phyloP scores from a whole-genome alignment of 1,284 basidiomycete genomes.

The Boletus coffeatus region DNA sequence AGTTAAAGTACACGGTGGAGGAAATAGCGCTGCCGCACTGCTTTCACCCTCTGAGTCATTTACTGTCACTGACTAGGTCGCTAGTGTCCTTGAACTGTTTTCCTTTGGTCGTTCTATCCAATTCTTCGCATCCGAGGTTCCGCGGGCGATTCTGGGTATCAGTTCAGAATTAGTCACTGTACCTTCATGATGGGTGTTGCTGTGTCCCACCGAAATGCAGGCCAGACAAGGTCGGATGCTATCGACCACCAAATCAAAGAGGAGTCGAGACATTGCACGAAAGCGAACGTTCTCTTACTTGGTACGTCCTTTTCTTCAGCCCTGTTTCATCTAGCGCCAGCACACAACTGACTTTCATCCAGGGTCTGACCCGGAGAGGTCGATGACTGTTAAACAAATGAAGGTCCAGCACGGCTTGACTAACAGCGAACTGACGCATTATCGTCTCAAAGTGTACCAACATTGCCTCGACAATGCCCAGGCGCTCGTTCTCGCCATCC shows the following conservation, averaged over 20 bases:
- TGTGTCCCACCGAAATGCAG: background rate
- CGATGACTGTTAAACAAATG: conserved; percentile 4
- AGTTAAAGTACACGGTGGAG: background rate
- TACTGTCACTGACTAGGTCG: background rate
- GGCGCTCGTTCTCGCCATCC: conserved; percentile 4
- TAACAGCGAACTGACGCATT: background rate
- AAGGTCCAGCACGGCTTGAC: conserved; percentile 8
- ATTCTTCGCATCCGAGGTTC: background rate
- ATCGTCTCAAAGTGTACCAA: conserved; percentile 1
- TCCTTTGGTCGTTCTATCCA: background rate
- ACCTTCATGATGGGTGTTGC: background rate
- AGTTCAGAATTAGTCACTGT: background rate
- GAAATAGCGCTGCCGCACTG: background rate
- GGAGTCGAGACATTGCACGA: conserved; percentile 2
- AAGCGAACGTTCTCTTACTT: conserved; percentile 3
- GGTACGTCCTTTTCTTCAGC: background rate
- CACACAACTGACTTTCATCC: background rate
- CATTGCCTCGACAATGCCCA: background rate
- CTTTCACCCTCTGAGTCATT: background rate
- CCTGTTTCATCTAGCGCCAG: background rate
- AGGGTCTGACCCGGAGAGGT: conserved; percentile 2
- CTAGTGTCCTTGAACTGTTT: background rate
- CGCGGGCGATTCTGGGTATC: background rate
- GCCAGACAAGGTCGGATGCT: conserved; percentile 1
- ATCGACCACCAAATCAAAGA: conserved; percentile 7